Base-by-base conservation (phyloP, 257 asterid species). In the Asclepias syriaca region DNA sequence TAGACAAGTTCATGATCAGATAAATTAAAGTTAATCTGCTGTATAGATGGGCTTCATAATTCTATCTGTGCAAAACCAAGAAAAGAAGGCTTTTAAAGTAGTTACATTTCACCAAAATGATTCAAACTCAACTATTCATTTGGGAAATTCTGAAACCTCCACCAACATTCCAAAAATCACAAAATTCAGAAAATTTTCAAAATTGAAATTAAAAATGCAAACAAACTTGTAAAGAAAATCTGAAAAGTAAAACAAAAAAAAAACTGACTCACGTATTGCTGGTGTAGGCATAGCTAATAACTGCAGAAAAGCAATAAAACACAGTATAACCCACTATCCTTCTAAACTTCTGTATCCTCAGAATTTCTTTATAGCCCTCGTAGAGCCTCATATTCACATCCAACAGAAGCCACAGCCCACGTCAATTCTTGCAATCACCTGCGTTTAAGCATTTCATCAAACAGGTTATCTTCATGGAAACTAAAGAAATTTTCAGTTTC, bases 271-370 rank as follows among this genome's bases (percentile, higher is more conserved):
- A 94, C 99, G 99, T 94, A 72, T 87, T 94, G 86, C 84, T 94
- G 58, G 90, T 83, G 87, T 94, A 88, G 32, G 87, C 89, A 75
- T 83, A 94, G 87, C 78, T 85, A 77, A 91, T 73, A 78, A 82
- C 83, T 4, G 95, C 73, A 70, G 73, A 70, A 15, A 94, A 91
- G 75, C 91, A 76, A 84, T 74, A 94, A 79, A 94, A 91, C 55
- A 90, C 95, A 70, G 97, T 71, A 71, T 87, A 94, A 10, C 96
- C 89, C 60, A 92, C 97, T 24, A 80, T 18, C 77, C 99, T 87
- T 37, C 99, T 84, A 69, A 94, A 87, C 81, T 87, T 94, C 88
- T 94, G 99, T 74, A 94, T 91, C 81, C 86, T 94, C 80, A 89
- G 74, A 79, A 94, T 82, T 48, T 89, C 96, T 19, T 77, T 80